phyloP scores from a whole-genome alignment of 306 rosid species.

The Citrullus colocynthis region DNA sequence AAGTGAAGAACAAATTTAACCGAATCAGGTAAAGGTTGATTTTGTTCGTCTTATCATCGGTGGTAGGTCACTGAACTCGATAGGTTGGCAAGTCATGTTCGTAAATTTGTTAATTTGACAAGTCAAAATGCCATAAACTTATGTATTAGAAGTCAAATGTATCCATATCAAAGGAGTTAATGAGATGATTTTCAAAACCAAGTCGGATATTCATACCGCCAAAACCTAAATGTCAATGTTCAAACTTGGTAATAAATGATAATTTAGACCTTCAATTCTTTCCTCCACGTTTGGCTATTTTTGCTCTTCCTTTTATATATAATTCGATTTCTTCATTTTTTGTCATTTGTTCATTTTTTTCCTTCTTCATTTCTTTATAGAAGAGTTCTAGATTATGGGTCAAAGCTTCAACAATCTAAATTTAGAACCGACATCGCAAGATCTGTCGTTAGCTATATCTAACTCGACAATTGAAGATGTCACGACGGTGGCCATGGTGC shows the following conservation, averaged over 20 bases:
- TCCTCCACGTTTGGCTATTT: background rate
- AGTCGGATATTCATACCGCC: background rate
- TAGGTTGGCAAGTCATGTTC: background rate
- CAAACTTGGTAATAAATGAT: constrained; percentile 5
- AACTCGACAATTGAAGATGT: constrained; percentile 35
- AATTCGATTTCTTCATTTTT: background rate
- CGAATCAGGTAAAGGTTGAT: too few relatives aligned
- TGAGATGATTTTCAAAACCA: background rate
- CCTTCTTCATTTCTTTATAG: background rate
- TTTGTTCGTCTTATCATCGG: background rate
- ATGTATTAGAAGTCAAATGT: background rate
- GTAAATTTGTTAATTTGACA: background rate
- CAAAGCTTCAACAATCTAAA: background rate
- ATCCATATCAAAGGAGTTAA: background rate
- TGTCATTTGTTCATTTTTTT: background rate
- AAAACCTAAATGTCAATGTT: background rate
- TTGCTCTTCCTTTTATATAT: background rate
- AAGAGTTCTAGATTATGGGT: background rate
- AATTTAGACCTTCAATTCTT: background rate
- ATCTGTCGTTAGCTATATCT: background rate
- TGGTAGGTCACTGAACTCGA: background rate
- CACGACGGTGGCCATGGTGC: constrained; percentile 44
- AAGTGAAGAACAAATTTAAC: too few relatives aligned
- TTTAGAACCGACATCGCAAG: background rate
- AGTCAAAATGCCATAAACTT: background rate